These are phyloP conservation scores for Pyrus hybrid DNA, from an alignment of 331 rosid genomes.

Conservation along the genomic window DNA sequence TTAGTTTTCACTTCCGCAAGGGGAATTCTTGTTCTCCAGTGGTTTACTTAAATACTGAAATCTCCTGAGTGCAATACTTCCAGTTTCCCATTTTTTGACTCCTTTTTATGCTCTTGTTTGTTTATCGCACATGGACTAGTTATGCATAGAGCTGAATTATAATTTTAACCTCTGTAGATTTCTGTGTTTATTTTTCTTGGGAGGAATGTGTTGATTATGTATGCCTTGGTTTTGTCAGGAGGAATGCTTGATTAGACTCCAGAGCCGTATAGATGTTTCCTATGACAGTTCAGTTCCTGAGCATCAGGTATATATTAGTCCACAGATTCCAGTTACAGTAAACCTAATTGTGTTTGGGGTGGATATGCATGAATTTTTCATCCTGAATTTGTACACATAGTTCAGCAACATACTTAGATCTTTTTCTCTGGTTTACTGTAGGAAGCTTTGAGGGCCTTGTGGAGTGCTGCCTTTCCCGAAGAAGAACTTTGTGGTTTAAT, in stretches of 20 bases:
- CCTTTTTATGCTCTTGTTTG: background rate
- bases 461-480: constrained; percentile 86
- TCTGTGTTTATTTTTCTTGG: constrained; percentile 5
- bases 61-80: background rate
- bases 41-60: background rate
- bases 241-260: constrained; percentile 82
- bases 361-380: background rate
- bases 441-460: constrained; percentile 87
- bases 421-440: constrained; percentile 21
- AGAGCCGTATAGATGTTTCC: constrained; percentile 74
- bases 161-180: background rate
- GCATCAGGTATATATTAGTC: constrained; percentile 63
- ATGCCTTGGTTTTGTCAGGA: constrained; percentile 43
- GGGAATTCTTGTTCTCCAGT: background rate
- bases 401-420: background rate
- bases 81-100: background rate
- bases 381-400: background rate
- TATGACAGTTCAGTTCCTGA: constrained; percentile 70
- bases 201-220: background rate
- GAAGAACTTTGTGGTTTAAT: constrained; percentile 85
- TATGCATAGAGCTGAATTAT: background rate
- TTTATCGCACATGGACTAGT: background rate
- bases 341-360: background rate
- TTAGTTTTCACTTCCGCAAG: background rate
- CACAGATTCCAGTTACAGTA: background rate